phyloP scores from a whole-genome alignment of 768 basidiomycete species.

The Suillus cothurnatus region DNA sequence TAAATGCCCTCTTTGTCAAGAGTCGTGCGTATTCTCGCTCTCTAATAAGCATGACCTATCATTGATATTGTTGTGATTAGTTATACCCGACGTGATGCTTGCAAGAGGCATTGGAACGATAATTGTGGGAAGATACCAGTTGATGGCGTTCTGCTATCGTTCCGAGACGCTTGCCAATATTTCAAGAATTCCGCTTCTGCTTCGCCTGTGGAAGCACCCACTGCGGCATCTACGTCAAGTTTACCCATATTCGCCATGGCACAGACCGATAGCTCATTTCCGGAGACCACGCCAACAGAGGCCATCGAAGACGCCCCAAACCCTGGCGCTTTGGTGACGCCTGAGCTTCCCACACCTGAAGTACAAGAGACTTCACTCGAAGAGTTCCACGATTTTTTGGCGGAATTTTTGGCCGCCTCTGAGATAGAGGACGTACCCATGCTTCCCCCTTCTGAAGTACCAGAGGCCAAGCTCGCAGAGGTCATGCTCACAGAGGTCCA shows the following conservation, averaged over 20 bases:
- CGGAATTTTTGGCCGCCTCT: too few relatives aligned
- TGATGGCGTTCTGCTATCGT: too few relatives aligned
- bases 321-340: neutral
- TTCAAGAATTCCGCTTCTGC: neutral
- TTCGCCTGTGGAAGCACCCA: neutral
- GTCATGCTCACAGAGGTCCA: too few relatives aligned
- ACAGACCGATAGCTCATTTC: neutral
- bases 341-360: neutral
- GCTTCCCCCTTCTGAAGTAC: too few relatives aligned
- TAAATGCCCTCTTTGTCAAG: neutral
- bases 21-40: neutral
- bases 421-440: too few relatives aligned
- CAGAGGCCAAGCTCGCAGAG: too few relatives aligned
- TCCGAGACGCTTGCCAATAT: neutral
- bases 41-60: neutral
- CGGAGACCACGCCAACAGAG: neutral
- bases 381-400: neutral
- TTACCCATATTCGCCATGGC: neutral
- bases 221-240: too few relatives aligned
- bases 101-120: neutral
- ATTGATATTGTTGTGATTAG: neutral
- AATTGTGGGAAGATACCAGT: neutral
- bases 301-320: neutral
- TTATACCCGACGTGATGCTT: neutral
- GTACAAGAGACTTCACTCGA: neutral